Percentiles rank a stretch among this genome's conserved stretches.
phyloP scores from a whole-genome alignment of 495 filamentous ascomycete species.

The Paragyromitra xinjiangensis region DNA sequence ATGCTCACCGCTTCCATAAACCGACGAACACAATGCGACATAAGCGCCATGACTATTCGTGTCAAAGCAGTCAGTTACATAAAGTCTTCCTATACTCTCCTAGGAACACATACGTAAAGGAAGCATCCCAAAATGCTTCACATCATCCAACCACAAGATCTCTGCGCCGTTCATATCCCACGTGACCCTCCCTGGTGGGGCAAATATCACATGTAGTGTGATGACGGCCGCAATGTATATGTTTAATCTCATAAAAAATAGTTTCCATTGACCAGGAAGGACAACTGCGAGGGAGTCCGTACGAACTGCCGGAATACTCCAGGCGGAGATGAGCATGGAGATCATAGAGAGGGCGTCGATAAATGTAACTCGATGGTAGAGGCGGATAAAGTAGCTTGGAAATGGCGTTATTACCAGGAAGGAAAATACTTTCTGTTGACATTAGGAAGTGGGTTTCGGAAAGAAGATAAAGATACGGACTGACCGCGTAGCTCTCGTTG shows the following conservation, averaged over 20 bases:
- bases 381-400: constrained; percentile 17
- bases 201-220: constrained; percentile 1
- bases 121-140: constrained; percentile 27
- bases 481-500: constrained; percentile 32
- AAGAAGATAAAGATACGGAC: background rate
- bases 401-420: constrained; percentile 10
- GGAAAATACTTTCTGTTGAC: constrained; percentile 32
- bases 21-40: constrained; percentile 27
- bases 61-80: constrained; percentile 12
- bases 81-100: too few relatives aligned
- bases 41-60: constrained; percentile 27
- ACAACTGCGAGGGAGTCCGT: constrained; percentile 27
- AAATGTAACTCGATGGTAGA: background rate
- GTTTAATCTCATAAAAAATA: constrained; percentile 18
- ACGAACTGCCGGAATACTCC: constrained; percentile 15
- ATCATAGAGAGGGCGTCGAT: constrained; percentile 20
- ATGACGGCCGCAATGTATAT: constrained; percentile 24
- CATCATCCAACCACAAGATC: constrained; percentile 29
- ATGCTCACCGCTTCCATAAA: constrained; percentile 43
- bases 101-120: constrained; percentile 29
- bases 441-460: background rate
- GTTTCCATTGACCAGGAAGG: constrained; percentile 21
- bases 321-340: constrained; percentile 26
- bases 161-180: background rate
- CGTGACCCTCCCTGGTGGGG: background rate